Conservation (phyloP, 106 monocot species). For the Dioscorea zingiberensis region DNA sequence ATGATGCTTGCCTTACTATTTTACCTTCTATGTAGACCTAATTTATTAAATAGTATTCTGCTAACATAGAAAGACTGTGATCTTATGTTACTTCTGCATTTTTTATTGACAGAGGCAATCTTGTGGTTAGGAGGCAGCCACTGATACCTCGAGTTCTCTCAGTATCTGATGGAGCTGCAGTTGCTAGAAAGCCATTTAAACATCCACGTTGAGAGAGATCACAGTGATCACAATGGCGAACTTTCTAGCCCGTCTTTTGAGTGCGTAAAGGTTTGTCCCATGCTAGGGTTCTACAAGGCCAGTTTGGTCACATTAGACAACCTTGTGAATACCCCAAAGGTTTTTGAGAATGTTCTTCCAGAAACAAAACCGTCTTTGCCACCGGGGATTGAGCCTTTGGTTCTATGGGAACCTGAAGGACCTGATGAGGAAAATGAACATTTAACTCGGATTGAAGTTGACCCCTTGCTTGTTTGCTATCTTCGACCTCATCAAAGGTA, state of each 20-base stretch:
- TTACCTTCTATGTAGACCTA: not conserved
- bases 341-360: constrained; percentile 25
- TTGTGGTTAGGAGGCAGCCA: constrained; percentile 74
- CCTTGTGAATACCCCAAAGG: constrained; percentile 21
- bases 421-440: constrained; percentile 19
- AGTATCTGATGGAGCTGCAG: constrained; percentile 73
- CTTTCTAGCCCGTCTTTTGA: constrained; percentile 73
- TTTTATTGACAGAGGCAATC: constrained; percentile 59
- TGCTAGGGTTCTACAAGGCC: constrained; percentile 76
- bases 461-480: constrained; percentile 71
- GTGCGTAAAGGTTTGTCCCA: constrained; percentile 92
- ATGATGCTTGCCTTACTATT: not conserved
- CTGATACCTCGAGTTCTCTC: constrained; percentile 89
- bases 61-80: not conserved
- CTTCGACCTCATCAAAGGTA: constrained; percentile 99
- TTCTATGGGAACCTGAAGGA: constrained; percentile 74
- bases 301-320: constrained; percentile 45
- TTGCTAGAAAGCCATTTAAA: constrained; percentile 91
- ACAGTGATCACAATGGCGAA: constrained; percentile 59
- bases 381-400: constrained; percentile 75
- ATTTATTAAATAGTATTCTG: not conserved
- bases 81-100: not conserved
- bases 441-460: constrained; percentile 49
- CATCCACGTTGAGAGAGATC: constrained; percentile 66
- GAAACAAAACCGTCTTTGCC: constrained; percentile 49